Evolutionary conservation across 1,139 yeast genomes (phyloP).

Genomic region (Yamadazyma dendronema): DNA sequence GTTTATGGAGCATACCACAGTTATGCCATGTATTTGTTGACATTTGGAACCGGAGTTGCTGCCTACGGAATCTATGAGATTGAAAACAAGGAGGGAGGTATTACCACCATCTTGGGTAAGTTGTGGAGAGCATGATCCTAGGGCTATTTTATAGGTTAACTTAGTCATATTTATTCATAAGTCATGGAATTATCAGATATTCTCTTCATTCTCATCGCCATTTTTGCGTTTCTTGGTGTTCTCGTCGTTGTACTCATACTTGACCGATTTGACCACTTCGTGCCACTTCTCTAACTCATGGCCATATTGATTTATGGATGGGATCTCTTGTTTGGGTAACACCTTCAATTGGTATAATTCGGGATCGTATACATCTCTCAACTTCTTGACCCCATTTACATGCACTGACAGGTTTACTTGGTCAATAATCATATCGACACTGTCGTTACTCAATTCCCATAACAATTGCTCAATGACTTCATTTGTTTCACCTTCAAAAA

Average conservation of each 20-base stretch:
- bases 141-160: neutral
- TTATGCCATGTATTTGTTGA: constrained; percentile 60
- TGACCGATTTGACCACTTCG: constrained; percentile 4
- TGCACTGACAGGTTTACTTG: constrained; percentile 20
- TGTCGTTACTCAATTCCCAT: constrained; percentile 20
- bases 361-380: constrained; percentile 33
- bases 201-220: neutral
- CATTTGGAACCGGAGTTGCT: constrained; percentile 68
- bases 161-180: constrained; percentile 9
- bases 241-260: constrained; percentile 1
- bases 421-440: constrained; percentile 29
- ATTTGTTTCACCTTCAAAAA: neutral
- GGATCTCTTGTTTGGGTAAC: neutral
- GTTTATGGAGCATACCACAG: constrained; percentile 74
- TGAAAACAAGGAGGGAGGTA: constrained; percentile 62
- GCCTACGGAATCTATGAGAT: constrained; percentile 80
- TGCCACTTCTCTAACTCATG: constrained; percentile 2
- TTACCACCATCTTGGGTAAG: constrained; percentile 33
- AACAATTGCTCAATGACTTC: constrained; percentile 1
- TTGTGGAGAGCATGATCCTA: constrained; percentile 38
- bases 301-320: neutral
- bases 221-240: constrained; percentile 1
- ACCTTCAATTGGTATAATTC: neutral
- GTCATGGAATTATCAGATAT: constrained; percentile 1
- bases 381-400: constrained; percentile 18